Evolutionary conservation across 2,329 filamentous ascomycete species (phyloP), one percentile per base, ranked within the genome.

Genomic region (Thielaviopsis euricoi): DNA sequence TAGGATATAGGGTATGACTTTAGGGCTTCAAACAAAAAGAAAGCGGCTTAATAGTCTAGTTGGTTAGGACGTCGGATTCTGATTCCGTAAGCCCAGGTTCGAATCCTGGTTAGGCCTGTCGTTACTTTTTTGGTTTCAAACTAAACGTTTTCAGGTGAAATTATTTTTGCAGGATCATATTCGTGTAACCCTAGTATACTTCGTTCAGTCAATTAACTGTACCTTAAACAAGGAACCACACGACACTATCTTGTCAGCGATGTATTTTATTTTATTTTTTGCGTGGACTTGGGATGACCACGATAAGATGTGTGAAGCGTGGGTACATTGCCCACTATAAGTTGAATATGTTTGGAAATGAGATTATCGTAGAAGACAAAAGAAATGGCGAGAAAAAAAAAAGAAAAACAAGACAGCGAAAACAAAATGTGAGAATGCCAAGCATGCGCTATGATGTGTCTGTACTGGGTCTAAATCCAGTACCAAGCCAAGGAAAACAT

Each of bases 41-140:
- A 3, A 37, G 40, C 15, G 57, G 57, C 52, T 25, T 51, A 58
- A 58, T 58, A 58, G 57, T 58, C 57, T 58, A 58, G 57, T 58
- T 58, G 52, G 57, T 58, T 58, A 58, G 56, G 56, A 58, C 56
- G 56, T 58, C 56, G 56, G 56, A 58, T 54, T 54, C 52, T 54
- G 52, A 54, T 54, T 54, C 52, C 52, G 52, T 54, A 54, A 54
- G 52, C 52, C 57, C 57, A 58, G 57, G 57, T 58, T 58, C 57
- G 57, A 58, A 58, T 55, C 52, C 57, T 55, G 57, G 57, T 58
- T 58, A 43, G 57, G 57, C 51, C 57, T 58, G 29, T 13, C 23
- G 12, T 33, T 10, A 33, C 29, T 10, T 33, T 33, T 33, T 33
- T 33, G 29, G 7, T 6, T 10, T 10, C 4, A 6, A 33, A 33